Evolutionary conservation across 352 stramenopile species (phyloP).

Genomic region (Pythium volutum): DNA sequence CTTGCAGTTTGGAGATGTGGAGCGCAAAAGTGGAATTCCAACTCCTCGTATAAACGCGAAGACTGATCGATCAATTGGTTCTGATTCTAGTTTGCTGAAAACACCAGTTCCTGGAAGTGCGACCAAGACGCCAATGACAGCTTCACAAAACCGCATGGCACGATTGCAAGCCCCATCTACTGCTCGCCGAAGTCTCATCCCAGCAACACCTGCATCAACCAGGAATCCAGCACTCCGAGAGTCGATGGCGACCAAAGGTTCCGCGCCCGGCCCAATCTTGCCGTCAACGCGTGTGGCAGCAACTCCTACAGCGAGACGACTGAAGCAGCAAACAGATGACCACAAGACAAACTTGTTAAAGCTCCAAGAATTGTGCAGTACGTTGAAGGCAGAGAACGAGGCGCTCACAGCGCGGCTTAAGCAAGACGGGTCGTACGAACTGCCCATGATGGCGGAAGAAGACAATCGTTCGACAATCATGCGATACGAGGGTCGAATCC

Average conservation of each 20-base stretch:
- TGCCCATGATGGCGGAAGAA: constrained; percentile 29
- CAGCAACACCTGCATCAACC: constrained; percentile 27
- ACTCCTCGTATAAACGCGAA: constrained; percentile 6
- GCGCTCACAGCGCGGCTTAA: constrained; percentile 22
- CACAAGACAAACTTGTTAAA: constrained; percentile 15
- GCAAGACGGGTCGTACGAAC: constrained; percentile 21
- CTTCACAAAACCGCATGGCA: constrained; percentile 1
- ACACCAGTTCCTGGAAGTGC: constrained; percentile 10
- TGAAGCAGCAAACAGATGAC: constrained; percentile 9
- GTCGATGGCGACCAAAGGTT: not conserved
- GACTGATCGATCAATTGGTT: constrained; percentile 1
- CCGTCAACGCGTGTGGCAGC: not conserved
- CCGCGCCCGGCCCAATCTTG: not conserved
- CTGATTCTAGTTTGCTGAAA: constrained; percentile 1
- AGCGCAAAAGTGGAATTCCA: constrained; percentile 12
- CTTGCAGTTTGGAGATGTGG: constrained; percentile 24
- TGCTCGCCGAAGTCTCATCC: constrained; percentile 28
- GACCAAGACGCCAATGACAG: constrained; percentile 14
- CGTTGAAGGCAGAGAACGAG: constrained; percentile 28
- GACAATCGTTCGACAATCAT: constrained; percentile 7
- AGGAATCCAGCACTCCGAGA: constrained; percentile 9
- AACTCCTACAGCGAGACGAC: constrained; percentile 5
- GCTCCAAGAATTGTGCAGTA: constrained; percentile 25
- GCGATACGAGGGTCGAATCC: constrained; percentile 15
- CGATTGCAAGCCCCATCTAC: constrained; percentile 6